Evolutionary conservation across 2,329 filamentous ascomycete genomes (phyloP).

Genomic region (Xylariaceae sp.): DNA sequence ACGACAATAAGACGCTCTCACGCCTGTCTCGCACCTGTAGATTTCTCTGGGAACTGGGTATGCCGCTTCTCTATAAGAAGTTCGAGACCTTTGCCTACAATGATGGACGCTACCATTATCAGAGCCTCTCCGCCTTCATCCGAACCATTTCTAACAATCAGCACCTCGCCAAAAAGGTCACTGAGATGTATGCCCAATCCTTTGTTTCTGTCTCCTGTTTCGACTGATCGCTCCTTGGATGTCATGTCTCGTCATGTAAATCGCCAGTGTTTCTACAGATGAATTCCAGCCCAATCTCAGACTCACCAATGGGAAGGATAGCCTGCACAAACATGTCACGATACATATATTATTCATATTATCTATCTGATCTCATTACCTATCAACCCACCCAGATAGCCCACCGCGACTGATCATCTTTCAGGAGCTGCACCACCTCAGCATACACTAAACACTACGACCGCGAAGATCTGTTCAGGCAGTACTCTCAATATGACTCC

Average conservation of each 20-base stretch:
- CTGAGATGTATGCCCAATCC: slow-evolving; percentile 17
- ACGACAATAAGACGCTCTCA: slow-evolving; percentile 17
- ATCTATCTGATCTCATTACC: no score
- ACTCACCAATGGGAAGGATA: neutral
- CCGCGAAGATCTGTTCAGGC: slow-evolving; percentile 19
- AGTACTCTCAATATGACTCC: slow-evolving; percentile 21
- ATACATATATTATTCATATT: neutral
- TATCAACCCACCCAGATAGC: neutral
- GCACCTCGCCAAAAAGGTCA: slow-evolving; percentile 16
- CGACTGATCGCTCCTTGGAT: neutral
- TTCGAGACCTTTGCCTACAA: slow-evolving; percentile 18
- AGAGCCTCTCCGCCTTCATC: slow-evolving; percentile 21
- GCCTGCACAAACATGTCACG: slow-evolving; percentile 4
- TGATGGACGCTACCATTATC: slow-evolving; percentile 9
- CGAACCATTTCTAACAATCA: slow-evolving; percentile 17
- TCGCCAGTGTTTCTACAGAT: neutral
- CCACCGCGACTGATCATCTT: slow-evolving; percentile 11
- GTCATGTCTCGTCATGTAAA: neutral
- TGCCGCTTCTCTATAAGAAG: slow-evolving; percentile 19
- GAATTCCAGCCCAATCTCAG: neutral
- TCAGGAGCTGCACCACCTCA: slow-evolving; percentile 20
- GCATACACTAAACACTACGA: slow-evolving; percentile 22
- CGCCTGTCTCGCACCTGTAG: slow-evolving; percentile 18
- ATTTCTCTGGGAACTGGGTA: slow-evolving; percentile 19
- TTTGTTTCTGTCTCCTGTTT: neutral